A percentile compares a stretch with the other conserved stretches of the same genome.
phyloP scores from a whole-genome alignment of 1,284 basidiomycete genomes.

The Cutaneotrichosporon sp. region DNA sequence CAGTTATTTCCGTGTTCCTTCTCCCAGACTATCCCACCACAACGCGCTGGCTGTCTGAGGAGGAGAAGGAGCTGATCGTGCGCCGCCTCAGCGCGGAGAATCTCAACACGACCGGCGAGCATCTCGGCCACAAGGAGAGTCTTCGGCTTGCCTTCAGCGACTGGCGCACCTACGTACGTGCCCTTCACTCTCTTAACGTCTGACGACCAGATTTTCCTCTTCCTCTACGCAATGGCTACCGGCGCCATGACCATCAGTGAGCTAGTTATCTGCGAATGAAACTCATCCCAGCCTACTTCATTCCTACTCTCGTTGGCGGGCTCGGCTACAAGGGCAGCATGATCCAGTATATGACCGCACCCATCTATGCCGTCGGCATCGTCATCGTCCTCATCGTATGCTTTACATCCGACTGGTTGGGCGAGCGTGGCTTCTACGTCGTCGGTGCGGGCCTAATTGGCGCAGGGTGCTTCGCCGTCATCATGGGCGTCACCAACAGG shows the following conservation, averaged over 20 bases:
- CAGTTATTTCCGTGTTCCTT: constrained; percentile 20
- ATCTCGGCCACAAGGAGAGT: constrained; percentile 20
- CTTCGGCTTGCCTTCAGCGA: constrained; percentile 25
- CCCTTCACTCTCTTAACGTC: background rate
- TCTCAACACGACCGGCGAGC: constrained; percentile 16
- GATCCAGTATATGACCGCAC: constrained; percentile 45
- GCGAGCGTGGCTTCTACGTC: constrained; percentile 43
- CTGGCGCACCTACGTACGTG: constrained; percentile 37
- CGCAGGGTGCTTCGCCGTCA: constrained; percentile 38
- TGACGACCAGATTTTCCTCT: constrained; percentile 20
- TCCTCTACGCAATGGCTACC: constrained; percentile 40
- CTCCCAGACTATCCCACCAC: constrained; percentile 37
- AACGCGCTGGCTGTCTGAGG: constrained; percentile 34
- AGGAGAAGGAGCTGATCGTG: constrained; percentile 15
- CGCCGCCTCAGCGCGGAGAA: constrained; percentile 13
- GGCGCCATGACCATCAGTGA: constrained; percentile 39
- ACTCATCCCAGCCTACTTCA: constrained; percentile 33
- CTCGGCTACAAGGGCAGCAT: constrained; percentile 37
- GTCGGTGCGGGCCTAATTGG: constrained; percentile 25
- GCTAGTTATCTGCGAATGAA: too few relatives aligned
- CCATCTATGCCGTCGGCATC: constrained; percentile 38
- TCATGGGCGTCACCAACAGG: constrained; percentile 33
- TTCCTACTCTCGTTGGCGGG: constrained; percentile 37
- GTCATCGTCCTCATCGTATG: constrained; percentile 39
- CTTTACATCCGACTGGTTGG: constrained; percentile 38